Conservation (phyloP, 192 early-diverging fungal species). For the Coemansia sp. region DNA sequence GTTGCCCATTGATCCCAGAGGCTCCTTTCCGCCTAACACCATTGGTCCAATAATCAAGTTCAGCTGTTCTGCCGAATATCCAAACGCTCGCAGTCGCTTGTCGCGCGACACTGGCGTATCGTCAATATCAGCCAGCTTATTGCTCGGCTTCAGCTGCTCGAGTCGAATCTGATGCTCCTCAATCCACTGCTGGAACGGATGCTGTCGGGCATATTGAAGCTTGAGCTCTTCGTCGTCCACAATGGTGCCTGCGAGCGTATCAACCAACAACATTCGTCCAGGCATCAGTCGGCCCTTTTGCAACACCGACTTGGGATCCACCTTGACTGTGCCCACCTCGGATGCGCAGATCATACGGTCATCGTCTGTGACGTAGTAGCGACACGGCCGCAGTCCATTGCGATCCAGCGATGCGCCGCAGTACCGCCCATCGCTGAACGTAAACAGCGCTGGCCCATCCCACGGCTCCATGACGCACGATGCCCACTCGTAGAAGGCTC, state of each 20-base stretch:
- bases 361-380: slow-evolving; percentile 89
- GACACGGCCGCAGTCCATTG: slow-evolving; percentile 97
- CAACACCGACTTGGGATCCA: slow-evolving; percentile 75
- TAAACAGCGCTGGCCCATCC: slow-evolving; percentile 97
- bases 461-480: slow-evolving; percentile 97
- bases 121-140: slow-evolving; percentile 57
- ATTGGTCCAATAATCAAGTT: slow-evolving; percentile 87
- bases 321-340: slow-evolving; percentile 88
- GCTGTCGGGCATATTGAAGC: slow-evolving; percentile 62
- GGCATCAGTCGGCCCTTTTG: slow-evolving; percentile 94
- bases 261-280: slow-evolving; percentile 96
- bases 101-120: slow-evolving; percentile 64
- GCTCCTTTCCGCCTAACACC: slow-evolving; percentile 89
- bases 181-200: slow-evolving; percentile 84
- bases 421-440: slow-evolving; percentile 95
- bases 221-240: slow-evolving; percentile 92
- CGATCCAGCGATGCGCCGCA: slow-evolving; percentile 98
- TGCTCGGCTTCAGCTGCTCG: slow-evolving; percentile 51
- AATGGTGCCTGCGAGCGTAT: slow-evolving; percentile 83
- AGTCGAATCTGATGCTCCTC: slow-evolving; percentile 77
- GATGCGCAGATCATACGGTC: slow-evolving; percentile 98
- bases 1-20: slow-evolving; percentile 98
- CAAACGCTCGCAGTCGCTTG: slow-evolving; percentile 80
- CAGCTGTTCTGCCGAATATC: slow-evolving; percentile 90
- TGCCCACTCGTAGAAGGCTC: slow-evolving; percentile 97